Conservation (phyloP, 2,329 filamentous ascomycete genomes). For the Monosporascus sp. region DNA sequence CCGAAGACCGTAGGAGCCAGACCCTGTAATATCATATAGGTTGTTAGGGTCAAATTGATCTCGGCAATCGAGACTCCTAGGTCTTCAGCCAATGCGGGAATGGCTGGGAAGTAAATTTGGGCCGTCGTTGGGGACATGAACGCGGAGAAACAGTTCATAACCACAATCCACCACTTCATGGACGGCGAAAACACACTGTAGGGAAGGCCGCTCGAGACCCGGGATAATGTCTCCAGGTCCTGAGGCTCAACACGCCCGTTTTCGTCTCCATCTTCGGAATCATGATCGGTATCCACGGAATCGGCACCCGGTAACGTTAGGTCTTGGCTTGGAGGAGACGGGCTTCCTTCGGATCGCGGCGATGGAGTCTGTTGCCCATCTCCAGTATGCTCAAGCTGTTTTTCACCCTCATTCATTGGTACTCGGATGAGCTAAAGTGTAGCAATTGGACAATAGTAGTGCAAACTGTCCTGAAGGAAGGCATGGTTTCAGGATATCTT, state of each 20-base stretch:
- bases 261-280: constrained; percentile 8
- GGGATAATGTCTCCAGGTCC: constrained; percentile 30
- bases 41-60: constrained; percentile 49
- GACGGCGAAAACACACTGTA: constrained; percentile 35
- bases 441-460: neutral
- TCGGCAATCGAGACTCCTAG: constrained; percentile 33
- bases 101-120: constrained; percentile 49
- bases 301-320: constrained; percentile 2
- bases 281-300: constrained; percentile 7
- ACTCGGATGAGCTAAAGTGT: neutral
- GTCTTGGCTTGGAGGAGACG: constrained; percentile 6
- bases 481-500: neutral
- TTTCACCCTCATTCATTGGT: constrained; percentile 13
- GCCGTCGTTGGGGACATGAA: constrained; percentile 55
- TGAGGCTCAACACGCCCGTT: constrained; percentile 5
- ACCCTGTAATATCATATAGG: constrained; percentile 60
- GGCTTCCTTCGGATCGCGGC: neutral
- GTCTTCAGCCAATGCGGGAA: constrained; percentile 33
- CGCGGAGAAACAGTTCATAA: constrained; percentile 47
- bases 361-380: constrained; percentile 1
- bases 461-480: too few relatives aligned
- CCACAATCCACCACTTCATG: constrained; percentile 47
- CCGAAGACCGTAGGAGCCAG: constrained; percentile 57
- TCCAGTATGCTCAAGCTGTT: constrained; percentile 1
- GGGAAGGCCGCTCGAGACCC: constrained; percentile 32